Evolutionary conservation across 75 land plant species (phyloP), one percentile per base, ranked within the genome.

Genomic region (Azolla pinnata): DNA sequence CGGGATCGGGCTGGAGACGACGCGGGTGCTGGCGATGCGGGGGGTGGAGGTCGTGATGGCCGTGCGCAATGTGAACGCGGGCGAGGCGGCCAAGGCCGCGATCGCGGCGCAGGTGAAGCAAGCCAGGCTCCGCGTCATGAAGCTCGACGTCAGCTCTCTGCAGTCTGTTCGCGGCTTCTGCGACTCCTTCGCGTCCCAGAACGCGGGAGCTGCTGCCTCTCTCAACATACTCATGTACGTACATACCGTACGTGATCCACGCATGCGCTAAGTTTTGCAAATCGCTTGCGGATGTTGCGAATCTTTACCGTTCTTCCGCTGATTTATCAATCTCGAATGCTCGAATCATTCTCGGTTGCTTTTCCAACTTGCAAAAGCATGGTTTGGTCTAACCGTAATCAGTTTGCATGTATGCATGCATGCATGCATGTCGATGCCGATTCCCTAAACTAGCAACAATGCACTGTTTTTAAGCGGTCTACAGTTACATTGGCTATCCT

Each of bases 11-110:
- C 8, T 48, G 31, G 87, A 84, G 73, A 74, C 84, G 28, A 54
- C 81, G 24, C 77, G 87, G 3, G 83, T 84, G 33, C 83, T 84
- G 61, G 87, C 87, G 38, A 26, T 71, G 31, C 59, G 73, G n/a
- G 77, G 77, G 0, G 73, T 60, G 3, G 63, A 67, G 48, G 84
- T 80, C 0, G 44, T 84, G 29, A 71, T 84, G 71, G 87, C 59
- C 1, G 83, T 73, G 1, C 60, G 81, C 45, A 84, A 79, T 21
- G 12, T 76, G 29, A 38, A 32, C 28, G 77, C 62, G 30, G 83
- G 65, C 19, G 54, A 14, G 19, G 58, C 68, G 12, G 57, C 26
- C 5, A 63, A 63, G 25, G 44, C 25, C 1, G 24, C 10, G n/a
- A 47, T 61, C 47, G 1, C 17, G 59, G 48, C 3, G 57, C 29